These are phyloP conservation scores for Mycena maculata DNA, from an alignment of 768 basidiomycete genomes.

Conservation along the genomic window DNA sequence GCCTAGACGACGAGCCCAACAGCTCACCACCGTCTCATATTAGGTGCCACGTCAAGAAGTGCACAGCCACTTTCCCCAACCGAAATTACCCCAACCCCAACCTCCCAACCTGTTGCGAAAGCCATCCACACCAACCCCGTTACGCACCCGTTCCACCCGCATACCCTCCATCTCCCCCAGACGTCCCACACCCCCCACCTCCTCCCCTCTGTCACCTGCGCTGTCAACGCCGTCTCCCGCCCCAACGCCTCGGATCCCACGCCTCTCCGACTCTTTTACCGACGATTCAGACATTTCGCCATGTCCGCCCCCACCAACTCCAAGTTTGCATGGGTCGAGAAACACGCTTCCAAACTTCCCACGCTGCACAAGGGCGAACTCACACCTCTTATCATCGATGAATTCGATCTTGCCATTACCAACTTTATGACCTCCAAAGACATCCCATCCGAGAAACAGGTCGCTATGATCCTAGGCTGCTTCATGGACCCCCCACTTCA, in stretches of 20 bases:
- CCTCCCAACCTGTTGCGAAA: not conserved
- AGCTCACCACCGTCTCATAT: no score
- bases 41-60: no score
- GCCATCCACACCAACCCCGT: not conserved
- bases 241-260: not conserved
- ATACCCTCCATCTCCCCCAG: not conserved
- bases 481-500: constrained; percentile 3
- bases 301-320: constrained; percentile 1
- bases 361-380: constrained; percentile 1
- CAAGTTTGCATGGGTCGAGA: not conserved
- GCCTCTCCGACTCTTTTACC: not conserved
- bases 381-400: not conserved
- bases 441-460: not conserved
- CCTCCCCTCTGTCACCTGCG: not conserved
- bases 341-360: constrained; percentile 1
- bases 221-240: not conserved
- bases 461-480: not conserved
- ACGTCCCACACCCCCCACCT: not conserved
- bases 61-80: not conserved
- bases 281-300: not conserved
- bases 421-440: not conserved
- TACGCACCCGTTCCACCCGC: not conserved
- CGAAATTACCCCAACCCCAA: not conserved
- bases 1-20: no score
- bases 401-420: not conserved